Conservation (phyloP, 2,329 filamentous ascomycete species). For the Neofusicoccum sp. region DNA sequence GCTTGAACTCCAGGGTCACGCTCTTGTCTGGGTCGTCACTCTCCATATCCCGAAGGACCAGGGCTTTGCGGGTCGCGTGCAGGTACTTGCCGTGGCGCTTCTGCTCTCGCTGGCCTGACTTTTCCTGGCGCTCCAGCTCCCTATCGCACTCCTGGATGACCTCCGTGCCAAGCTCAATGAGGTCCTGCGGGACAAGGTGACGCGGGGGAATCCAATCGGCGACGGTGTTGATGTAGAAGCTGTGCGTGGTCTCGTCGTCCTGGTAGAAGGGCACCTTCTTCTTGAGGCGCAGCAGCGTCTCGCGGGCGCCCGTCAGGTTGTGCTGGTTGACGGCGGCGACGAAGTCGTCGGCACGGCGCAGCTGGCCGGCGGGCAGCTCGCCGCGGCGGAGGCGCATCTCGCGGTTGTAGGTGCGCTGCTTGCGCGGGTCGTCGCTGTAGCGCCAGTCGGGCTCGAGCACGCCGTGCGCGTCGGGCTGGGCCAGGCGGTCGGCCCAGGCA, state of each 20-base stretch:
- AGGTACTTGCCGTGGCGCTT: conserved; percentile 6
- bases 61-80: background rate
- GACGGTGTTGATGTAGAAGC: conserved; percentile 16
- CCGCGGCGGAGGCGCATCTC: background rate
- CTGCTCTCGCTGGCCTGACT: background rate
- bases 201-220: conserved; percentile 9
- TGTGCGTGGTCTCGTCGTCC: conserved; percentile 16
- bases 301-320: conserved; percentile 12
- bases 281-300: conserved; percentile 18
- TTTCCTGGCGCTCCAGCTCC: conserved; percentile 12
- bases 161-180: conserved; percentile 3
- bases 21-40: conserved; percentile 15
- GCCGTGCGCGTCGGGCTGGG: background rate
- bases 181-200: conserved; percentile 16
- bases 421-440: conserved; percentile 2
- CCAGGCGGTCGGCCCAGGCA: background rate
- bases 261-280: conserved; percentile 18
- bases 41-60: conserved; percentile 16
- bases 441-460: conserved; percentile 17
- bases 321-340: background rate
- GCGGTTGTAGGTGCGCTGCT: conserved; percentile 12
- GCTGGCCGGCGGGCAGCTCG: conserved; percentile 4
- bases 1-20: conserved; percentile 42
- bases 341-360: background rate
- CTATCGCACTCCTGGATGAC: conserved; percentile 13